Conservation (phyloP, 441 rosid species). For the Caryocar brasiliense region DNA sequence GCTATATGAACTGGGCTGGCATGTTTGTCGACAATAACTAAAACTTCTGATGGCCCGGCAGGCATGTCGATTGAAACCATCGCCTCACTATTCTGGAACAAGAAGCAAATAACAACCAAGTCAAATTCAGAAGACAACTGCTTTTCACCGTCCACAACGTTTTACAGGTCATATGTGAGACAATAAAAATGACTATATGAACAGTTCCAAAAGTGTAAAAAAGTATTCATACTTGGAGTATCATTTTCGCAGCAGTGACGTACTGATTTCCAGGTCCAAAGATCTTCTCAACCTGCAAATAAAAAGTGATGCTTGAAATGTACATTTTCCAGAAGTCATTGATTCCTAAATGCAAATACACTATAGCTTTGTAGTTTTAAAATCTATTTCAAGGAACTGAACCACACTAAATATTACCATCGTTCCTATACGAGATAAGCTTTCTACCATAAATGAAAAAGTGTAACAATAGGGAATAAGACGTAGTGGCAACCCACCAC, state of each 20-base stretch:
- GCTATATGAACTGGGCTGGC: conserved; percentile 83
- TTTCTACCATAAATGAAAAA: no score
- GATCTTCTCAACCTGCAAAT: conserved; percentile 72
- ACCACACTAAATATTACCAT: no score
- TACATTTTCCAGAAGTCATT: no score
- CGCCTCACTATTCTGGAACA: conserved; percentile 78
- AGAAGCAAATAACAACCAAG: background rate
- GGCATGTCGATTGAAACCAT: conserved; percentile 98
- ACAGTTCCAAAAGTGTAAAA: background rate
- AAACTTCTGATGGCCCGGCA: conserved; percentile 91
- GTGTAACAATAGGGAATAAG: no score
- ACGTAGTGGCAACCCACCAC: no score
- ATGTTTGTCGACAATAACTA: conserved; percentile 74
- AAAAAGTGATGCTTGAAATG: no score
- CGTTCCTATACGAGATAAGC: no score
- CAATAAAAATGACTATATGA: background rate
- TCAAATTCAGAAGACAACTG: background rate
- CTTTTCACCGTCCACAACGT: background rate
- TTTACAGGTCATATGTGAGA: no score
- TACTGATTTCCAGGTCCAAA: conserved; percentile 94
- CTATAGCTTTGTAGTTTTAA: no score
- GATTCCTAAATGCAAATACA: no score
- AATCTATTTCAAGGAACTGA: no score
- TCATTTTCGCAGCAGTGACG: conserved; percentile 95
- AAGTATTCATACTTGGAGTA: conserved; percentile 53